Evolutionary conservation across 768 basidiomycete genomes (phyloP).

Genomic region (Amanita muscaria): DNA sequence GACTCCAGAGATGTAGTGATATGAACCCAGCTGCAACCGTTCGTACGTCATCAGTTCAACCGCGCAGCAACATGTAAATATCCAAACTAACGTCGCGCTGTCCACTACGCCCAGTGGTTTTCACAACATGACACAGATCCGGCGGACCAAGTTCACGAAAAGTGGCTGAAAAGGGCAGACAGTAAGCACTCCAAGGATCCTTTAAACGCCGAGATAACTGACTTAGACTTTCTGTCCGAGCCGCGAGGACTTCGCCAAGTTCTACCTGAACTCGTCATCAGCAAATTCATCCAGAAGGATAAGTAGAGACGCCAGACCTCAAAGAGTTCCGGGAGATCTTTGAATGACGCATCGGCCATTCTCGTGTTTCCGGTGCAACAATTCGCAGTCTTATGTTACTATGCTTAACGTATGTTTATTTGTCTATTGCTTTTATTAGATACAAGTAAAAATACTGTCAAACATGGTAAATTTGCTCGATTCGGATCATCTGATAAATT

Average conservation of each 20-base stretch:
- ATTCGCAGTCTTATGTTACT: neutral
- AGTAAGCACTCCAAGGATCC: slow-evolving; percentile 12
- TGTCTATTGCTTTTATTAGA: neutral
- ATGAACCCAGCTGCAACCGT: slow-evolving; percentile 70
- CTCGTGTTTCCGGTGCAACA: neutral
- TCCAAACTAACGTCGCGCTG: slow-evolving; percentile 70
- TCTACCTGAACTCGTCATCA: slow-evolving; percentile 48
- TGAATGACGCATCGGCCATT: slow-evolving; percentile 71
- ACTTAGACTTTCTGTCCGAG: slow-evolving; percentile 91
- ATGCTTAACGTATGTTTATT: neutral
- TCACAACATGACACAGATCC: slow-evolving; percentile 92
- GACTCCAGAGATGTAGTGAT: slow-evolving; percentile 97
- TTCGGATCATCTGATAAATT: no score
- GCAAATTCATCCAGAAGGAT: no score
- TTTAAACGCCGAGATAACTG: slow-evolving; percentile 21
- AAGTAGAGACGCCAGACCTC: slow-evolving; percentile 48
- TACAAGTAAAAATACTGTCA: neutral
- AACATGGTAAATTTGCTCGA: no score
- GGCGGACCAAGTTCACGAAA: slow-evolving; percentile 98
- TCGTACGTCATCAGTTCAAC: neutral
- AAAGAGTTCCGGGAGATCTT: slow-evolving; percentile 94
- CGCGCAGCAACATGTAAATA: neutral
- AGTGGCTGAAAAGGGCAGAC: slow-evolving; percentile 48
- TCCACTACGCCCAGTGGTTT: slow-evolving; percentile 76
- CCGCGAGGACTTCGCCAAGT: slow-evolving; percentile 80